Conservation (phyloP, 805 yeast species). For the Kodamaea sagamina region DNA sequence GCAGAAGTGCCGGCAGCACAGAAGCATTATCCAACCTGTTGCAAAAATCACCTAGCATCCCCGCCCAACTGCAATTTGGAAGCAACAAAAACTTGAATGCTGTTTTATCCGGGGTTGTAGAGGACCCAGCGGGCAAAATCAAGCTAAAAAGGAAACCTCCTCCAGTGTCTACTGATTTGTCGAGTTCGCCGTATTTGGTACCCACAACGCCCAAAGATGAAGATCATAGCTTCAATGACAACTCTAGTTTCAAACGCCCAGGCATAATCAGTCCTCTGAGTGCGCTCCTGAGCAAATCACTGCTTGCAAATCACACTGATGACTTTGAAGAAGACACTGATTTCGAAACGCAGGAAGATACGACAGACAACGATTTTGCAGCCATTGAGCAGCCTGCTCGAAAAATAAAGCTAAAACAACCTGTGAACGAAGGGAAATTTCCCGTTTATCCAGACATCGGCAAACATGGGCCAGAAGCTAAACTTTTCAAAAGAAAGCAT, state of each 20-base stretch:
- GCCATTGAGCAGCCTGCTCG: conserved; percentile 3
- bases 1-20: conserved; percentile 24
- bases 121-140: conserved; percentile 1
- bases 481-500: conserved; percentile 24
- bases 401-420: neutral
- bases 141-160: conserved; percentile 33
- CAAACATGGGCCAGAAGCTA: conserved; percentile 9
- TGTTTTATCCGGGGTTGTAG: neutral
- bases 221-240: conserved; percentile 6
- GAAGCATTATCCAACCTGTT: conserved; percentile 18
- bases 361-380: conserved; percentile 6
- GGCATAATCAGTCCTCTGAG: conserved; percentile 4
- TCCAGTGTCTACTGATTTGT: conserved; percentile 15
- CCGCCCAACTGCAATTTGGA: conserved; percentile 15
- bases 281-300: conserved; percentile 15
- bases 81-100: conserved; percentile 12
- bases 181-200: neutral
- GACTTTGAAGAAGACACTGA: conserved; percentile 8
- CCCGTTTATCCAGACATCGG: conserved; percentile 36
- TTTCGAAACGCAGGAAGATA: neutral
- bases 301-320: conserved; percentile 13
- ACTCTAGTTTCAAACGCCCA: neutral
- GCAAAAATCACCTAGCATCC: conserved; percentile 7
- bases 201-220: conserved; percentile 13
- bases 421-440: conserved; percentile 18